phyloP scores from a whole-genome alignment of 352 stramenopile genomes.

The Globisporangium uncinulatum region DNA sequence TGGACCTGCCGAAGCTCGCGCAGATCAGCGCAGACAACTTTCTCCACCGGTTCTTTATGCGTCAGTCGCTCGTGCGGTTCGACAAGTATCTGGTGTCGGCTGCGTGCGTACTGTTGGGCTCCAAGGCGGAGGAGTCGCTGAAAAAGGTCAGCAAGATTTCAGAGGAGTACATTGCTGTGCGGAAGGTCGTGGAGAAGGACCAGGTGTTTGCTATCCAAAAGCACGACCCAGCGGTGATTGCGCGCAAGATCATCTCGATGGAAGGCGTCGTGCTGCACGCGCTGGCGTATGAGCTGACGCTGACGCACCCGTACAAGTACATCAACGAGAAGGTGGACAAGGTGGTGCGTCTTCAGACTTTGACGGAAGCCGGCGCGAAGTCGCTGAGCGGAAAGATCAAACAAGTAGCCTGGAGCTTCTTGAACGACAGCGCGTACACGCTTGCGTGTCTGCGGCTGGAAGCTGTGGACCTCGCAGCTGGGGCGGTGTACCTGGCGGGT shows the following conservation, averaged over 20 bases:
- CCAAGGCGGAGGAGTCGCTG: slow-evolving; percentile 79
- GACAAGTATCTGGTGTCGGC: slow-evolving; percentile 82
- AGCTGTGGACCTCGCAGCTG: slow-evolving; percentile 61
- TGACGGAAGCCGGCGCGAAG: slow-evolving; percentile 48
- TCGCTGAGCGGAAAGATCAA: slow-evolving; percentile 74
- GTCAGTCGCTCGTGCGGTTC: slow-evolving; percentile 78
- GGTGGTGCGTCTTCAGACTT: slow-evolving; percentile 56
- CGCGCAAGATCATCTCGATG: slow-evolving; percentile 77
- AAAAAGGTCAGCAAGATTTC: slow-evolving; percentile 78
- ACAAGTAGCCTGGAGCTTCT: slow-evolving; percentile 83
- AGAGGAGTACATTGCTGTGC: slow-evolving; percentile 64
- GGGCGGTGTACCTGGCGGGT: slow-evolving; percentile 77
- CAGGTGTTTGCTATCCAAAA: slow-evolving; percentile 77
- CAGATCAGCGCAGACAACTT: slow-evolving; percentile 83
- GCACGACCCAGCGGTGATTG: slow-evolving; percentile 60
- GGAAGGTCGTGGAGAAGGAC: slow-evolving; percentile 67
- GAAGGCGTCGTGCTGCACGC: slow-evolving; percentile 80
- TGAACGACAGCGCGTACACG: slow-evolving; percentile 88
- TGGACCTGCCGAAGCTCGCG: slow-evolving; percentile 78
- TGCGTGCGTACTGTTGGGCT: slow-evolving; percentile 75
- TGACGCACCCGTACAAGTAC: slow-evolving; percentile 82
- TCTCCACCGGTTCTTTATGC: slow-evolving; percentile 87
- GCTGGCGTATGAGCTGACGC: slow-evolving; percentile 78
- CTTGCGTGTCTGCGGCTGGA: slow-evolving; percentile 74
- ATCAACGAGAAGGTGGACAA: slow-evolving; percentile 87